Evolutionary conservation across 2,329 filamentous ascomycete species (phyloP).

Genomic region (Biscogniauxia marginata): DNA sequence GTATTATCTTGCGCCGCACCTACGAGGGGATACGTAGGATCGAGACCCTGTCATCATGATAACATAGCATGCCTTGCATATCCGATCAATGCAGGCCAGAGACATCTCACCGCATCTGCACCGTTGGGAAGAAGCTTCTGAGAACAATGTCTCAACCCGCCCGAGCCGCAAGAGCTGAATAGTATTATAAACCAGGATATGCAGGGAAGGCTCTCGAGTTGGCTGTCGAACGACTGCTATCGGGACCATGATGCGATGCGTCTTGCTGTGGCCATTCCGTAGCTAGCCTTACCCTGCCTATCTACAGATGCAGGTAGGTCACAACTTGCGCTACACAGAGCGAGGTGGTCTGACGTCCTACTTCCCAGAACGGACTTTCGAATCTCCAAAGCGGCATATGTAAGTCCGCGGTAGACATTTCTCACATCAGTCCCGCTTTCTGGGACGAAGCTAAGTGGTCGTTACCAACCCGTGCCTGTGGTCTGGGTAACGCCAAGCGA

Average conservation of each 20-base stretch:
- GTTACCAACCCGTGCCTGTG: constrained; percentile 31
- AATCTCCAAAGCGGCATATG: not conserved
- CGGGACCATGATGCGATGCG: not conserved
- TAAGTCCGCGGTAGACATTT: not conserved
- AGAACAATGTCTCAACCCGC: not conserved
- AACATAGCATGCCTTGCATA: constrained; percentile 19
- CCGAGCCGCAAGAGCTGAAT: not conserved
- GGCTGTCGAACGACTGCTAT: not conserved
- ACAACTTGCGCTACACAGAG: no score
- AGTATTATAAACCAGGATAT: not conserved
- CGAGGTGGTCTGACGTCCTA: no score
- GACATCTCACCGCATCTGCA: constrained; percentile 19
- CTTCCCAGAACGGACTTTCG: not conserved
- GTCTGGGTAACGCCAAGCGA: constrained; percentile 30
- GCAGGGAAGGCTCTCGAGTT: not conserved
- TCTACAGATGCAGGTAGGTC: no score
- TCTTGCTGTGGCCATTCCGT: no score
- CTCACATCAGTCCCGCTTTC: constrained; percentile 17
- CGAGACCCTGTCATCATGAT: constrained; percentile 19
- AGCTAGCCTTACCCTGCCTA: no score
- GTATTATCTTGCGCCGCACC: constrained; percentile 6
- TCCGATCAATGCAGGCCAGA: constrained; percentile 22
- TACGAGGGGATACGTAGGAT: constrained; percentile 11
- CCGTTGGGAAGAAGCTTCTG: not conserved
- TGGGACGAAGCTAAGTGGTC: constrained; percentile 24